A percentile compares a stretch with the other conserved stretches of the same genome.
These are phyloP conservation scores for Tubosaeta sp. DNA, from an alignment of 768 basidiomycete genomes.

Conservation along the genomic window DNA sequence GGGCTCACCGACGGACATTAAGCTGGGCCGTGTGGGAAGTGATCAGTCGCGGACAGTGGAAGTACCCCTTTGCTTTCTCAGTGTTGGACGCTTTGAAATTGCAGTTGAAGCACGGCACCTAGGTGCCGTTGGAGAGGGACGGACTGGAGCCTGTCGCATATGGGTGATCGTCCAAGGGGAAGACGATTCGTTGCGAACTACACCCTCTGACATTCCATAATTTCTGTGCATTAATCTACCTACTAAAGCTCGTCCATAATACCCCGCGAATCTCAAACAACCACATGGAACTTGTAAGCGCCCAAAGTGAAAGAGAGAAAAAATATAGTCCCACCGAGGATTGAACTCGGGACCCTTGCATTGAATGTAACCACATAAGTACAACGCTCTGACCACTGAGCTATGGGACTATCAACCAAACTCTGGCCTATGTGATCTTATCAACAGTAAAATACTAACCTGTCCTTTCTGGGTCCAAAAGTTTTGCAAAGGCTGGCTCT, in stretches of 20 bases:
- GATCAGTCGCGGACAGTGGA: constrained; percentile 52
- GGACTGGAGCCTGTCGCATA: constrained; percentile 21
- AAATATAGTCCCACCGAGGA: constrained; percentile 56
- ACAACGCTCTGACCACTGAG: constrained; percentile 63
- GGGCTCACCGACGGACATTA: constrained; percentile 57
- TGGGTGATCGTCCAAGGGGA: constrained; percentile 11
- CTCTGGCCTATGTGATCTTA: accelerated
- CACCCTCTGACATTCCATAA: neutral
- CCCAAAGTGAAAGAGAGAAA: constrained; percentile 15
- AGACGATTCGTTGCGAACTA: constrained; percentile 1
- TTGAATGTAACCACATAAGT: constrained; percentile 52
- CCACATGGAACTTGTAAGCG: neutral
- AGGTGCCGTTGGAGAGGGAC: constrained; percentile 12
- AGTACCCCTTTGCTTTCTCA: constrained; percentile 67
- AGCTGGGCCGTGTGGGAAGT: constrained; percentile 56
- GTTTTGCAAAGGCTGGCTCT: no score
- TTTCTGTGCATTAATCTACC: neutral
- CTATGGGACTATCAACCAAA: constrained; percentile 42
- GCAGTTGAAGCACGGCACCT: constrained; percentile 33
- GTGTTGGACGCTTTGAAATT: constrained; percentile 59
- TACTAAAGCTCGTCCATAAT: neutral
- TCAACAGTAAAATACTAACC: neutral
- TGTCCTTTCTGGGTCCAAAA: neutral
- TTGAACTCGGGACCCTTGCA: constrained; percentile 64
- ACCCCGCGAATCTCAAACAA: no score